Evolutionary conservation across 2,329 filamentous ascomycete species (phyloP).

Genomic region (Colletotrichum chlorophyti): DNA sequence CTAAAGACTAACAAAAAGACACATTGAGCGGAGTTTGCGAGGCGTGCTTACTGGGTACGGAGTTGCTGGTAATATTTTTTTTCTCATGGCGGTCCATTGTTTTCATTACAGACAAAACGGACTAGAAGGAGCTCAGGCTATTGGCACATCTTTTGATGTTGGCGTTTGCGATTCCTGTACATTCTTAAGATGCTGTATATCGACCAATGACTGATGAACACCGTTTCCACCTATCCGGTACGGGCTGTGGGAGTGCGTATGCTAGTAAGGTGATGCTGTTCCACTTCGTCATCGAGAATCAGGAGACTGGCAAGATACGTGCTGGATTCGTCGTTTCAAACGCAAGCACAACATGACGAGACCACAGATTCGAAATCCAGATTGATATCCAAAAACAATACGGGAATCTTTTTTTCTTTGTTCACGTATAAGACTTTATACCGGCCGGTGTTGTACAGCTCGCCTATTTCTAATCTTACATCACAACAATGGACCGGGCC

Average conservation of each 20-base stretch:
- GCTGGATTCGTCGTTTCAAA: no score
- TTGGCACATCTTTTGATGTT: neutral
- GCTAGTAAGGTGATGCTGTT: no score
- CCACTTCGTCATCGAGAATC: no score
- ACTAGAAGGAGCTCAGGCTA: conserved; percentile 17
- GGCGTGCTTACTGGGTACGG: neutral
- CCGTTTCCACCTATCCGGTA: no score
- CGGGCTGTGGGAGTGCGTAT: no score
- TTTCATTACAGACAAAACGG: conserved; percentile 3
- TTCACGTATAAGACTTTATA: conserved; percentile 20
- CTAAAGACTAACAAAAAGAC: neutral
- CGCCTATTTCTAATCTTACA: conserved; percentile 19
- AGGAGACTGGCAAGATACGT: no score
- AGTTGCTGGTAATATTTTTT: conserved; percentile 5
- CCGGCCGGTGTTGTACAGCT: conserved; percentile 20
- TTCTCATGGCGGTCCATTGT: neutral
- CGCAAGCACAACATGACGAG: no score
- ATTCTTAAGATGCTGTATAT: conserved; percentile 19
- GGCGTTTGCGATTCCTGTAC: conserved; percentile 15
- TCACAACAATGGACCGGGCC: neutral
- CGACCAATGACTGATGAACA: conserved; percentile 15
- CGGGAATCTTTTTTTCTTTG: neutral
- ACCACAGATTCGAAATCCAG: no score
- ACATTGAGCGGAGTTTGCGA: conserved; percentile 9
- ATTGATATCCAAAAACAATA: no score